phyloP scores from a whole-genome alignment of 2,329 filamentous ascomycete genomes.

The Diaporthe sp. region DNA sequence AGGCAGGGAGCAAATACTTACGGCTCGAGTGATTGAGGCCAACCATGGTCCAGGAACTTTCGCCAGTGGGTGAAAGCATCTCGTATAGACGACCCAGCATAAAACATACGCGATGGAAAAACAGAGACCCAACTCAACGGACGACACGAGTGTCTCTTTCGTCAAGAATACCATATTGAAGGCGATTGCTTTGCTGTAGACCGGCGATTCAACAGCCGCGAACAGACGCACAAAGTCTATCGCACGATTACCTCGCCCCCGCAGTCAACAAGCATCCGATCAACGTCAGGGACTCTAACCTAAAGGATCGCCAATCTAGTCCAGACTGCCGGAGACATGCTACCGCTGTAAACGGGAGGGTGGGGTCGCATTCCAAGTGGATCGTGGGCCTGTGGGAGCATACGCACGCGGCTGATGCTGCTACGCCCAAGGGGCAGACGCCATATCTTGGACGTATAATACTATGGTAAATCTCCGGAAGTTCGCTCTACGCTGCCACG shows the following conservation, averaged over 20 bases:
- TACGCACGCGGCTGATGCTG: conserved; percentile 8
- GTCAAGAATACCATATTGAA: background rate
- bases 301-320: conserved; percentile 27
- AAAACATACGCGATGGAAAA: background rate
- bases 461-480: background rate
- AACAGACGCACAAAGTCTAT: background rate
- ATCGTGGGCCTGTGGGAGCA: background rate
- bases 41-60: conserved; percentile 25
- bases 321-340: conserved; percentile 12
- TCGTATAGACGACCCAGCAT: conserved; percentile 23
- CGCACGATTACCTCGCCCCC: background rate
- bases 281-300: conserved; percentile 21
- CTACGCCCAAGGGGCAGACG: background rate
- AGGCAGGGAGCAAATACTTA: background rate
- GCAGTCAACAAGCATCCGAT: conserved; percentile 24
- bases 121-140: background rate
- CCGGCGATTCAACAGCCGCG: background rate
- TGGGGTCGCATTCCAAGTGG: background rate
- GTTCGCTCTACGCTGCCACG: background rate
- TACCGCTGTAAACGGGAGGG: background rate
- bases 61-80: conserved; percentile 25
- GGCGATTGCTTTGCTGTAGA: background rate
- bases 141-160: background rate
- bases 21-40: conserved; percentile 18
- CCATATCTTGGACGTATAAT: background rate